phyloP scores from a whole-genome alignment of 495 filamentous ascomycete species.

The Jackrogersella multiformis region DNA sequence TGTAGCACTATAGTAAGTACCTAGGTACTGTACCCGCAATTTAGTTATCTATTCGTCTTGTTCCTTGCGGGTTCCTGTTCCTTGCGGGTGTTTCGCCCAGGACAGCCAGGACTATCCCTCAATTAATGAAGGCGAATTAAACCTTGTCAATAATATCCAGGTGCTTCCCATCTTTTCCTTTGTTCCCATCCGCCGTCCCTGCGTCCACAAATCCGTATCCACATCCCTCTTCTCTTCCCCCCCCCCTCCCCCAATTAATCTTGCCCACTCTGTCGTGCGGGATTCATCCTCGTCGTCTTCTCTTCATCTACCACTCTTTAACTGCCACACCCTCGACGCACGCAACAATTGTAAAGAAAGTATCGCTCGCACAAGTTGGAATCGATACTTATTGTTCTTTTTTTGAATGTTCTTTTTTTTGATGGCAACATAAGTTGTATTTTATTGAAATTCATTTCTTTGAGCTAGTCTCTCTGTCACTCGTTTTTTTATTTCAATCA shows the following conservation, averaged over 20 bases:
- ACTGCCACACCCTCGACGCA: slow-evolving; percentile 24
- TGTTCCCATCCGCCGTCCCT: not conserved
- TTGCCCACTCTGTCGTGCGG: slow-evolving; percentile 25
- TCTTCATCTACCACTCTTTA: slow-evolving; percentile 9
- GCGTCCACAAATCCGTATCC: not conserved
- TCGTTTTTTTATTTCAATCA: slow-evolving; percentile 52
- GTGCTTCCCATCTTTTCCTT: slow-evolving; percentile 11
- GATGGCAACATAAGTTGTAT: slow-evolving; percentile 45
- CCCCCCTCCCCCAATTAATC: slow-evolving; percentile 21
- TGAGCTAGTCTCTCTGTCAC: slow-evolving; percentile 63
- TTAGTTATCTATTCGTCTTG: slow-evolving; percentile 11
- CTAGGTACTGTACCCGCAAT: slow-evolving; percentile 14
- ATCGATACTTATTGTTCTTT: slow-evolving; percentile 26
- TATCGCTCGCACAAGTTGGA: slow-evolving; percentile 35
- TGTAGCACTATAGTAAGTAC: no score
- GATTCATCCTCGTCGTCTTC: slow-evolving; percentile 31
- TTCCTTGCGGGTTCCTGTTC: slow-evolving; percentile 16
- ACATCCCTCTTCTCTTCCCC: not conserved
- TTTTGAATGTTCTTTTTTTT: slow-evolving; percentile 44
- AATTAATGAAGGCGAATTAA: slow-evolving; percentile 41
- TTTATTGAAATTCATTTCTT: slow-evolving; percentile 50
- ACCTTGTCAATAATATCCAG: slow-evolving; percentile 30
- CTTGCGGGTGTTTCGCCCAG: slow-evolving; percentile 36
- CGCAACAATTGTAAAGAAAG: not conserved
- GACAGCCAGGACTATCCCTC: slow-evolving; percentile 29